A percentile compares a stretch with the other conserved stretches of the same genome.
These are phyloP conservation scores for Chrysoporthe deuterocubensis DNA, from an alignment of 2,329 filamentous ascomycete species.

Conservation along the genomic window DNA sequence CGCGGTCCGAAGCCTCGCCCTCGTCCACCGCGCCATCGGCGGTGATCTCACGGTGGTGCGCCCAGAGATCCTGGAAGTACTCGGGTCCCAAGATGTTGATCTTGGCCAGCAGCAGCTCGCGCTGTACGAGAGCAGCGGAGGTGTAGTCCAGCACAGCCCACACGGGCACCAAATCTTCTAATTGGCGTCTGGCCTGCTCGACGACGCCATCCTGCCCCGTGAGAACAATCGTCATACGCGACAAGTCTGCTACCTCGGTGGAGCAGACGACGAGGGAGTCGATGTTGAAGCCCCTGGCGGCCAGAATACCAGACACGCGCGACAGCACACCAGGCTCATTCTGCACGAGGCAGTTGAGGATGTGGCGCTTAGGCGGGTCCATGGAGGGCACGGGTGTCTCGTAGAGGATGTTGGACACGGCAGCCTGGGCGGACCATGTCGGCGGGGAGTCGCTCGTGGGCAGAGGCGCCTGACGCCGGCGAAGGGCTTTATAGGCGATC, in stretches of 20 bases:
- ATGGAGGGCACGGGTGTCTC: constrained; percentile 87
- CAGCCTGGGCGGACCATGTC: constrained; percentile 87
- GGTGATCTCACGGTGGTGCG: constrained; percentile 90
- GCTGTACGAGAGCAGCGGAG: constrained; percentile 87
- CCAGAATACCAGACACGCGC: constrained; percentile 93
- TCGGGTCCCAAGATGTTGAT: constrained; percentile 95
- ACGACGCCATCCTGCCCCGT: constrained; percentile 96
- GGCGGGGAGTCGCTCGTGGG: constrained; percentile 77
- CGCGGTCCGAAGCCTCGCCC: constrained; percentile 40
- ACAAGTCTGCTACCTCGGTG: constrained; percentile 95
- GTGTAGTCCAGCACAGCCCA: constrained; percentile 99
- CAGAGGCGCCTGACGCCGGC: constrained; percentile 84
- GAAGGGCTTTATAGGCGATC: constrained; percentile 95
- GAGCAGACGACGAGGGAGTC: constrained; percentile 97
- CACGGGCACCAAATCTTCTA: constrained; percentile 95
- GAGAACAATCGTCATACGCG: constrained; percentile 97
- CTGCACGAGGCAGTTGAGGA: constrained; percentile 97
- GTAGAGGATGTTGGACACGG: constrained; percentile 98
- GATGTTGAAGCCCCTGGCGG: constrained; percentile 97
- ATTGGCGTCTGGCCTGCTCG: constrained; percentile 91
- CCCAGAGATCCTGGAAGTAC: constrained; percentile 95
- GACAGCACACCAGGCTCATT: constrained; percentile 98
- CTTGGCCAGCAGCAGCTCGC: constrained; percentile 93
- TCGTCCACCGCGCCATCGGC: constrained; percentile 53
- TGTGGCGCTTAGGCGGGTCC: constrained; percentile 87